phyloP scores from a whole-genome alignment of 306 rosid genomes.

The Glycine tomentella region DNA sequence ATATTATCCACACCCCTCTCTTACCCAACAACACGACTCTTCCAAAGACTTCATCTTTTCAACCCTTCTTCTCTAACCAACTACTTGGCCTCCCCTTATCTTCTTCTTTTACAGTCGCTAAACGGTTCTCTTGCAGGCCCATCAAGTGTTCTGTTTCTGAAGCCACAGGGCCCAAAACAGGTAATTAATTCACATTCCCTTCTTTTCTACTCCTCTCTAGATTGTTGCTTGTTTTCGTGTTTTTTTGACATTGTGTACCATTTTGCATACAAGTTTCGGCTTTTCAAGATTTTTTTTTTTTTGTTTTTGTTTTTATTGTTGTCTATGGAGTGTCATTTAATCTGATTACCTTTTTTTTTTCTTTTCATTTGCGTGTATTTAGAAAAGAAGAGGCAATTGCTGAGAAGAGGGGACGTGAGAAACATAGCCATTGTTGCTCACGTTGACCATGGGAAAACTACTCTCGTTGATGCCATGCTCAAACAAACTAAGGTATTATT shows the following conservation, averaged over 20 bases:
- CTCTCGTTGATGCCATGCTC: slow-evolving; percentile 96
- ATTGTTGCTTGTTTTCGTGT: no score
- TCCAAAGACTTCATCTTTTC: background rate
- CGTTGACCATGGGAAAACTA: slow-evolving; percentile 98
- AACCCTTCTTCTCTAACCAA: slow-evolving; percentile 11
- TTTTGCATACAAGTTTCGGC: no score
- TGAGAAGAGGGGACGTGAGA: slow-evolving; percentile 82
- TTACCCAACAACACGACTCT: background rate
- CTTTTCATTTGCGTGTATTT: slow-evolving; percentile 34
- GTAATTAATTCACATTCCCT: background rate
- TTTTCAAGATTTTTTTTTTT: no score
- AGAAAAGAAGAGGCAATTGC: slow-evolving; percentile 75
- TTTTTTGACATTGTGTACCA: no score
- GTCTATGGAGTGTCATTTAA: no score
- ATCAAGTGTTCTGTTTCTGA: slow-evolving; percentile 81
- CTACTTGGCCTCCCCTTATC: slow-evolving; percentile 47
- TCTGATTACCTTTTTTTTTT: background rate
- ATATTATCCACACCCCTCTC: background rate
- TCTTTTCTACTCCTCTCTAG: no score
- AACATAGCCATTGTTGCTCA: slow-evolving; percentile 98
- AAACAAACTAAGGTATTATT: slow-evolving; percentile 88
- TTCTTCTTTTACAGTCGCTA: slow-evolving; percentile 55
- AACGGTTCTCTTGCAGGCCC: slow-evolving; percentile 49
- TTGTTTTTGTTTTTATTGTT: no score
- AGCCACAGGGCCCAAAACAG: slow-evolving; percentile 63